Evolutionary conservation across 106 monocot species (phyloP).

Genomic region (Gastrodia elata): DNA sequence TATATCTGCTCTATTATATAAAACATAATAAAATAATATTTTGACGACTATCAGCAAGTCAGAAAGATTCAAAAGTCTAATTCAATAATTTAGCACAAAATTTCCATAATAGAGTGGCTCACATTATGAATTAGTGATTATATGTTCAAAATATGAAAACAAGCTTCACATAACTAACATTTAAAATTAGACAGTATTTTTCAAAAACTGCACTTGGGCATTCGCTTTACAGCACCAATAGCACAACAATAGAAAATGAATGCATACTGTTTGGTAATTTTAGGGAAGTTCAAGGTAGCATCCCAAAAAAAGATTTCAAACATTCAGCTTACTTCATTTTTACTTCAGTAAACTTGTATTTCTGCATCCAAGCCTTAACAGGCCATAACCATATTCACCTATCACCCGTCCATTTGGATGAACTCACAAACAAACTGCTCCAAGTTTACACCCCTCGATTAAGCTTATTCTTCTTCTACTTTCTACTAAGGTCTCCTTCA

Average conservation of each 20-base stretch:
- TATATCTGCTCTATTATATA: background rate
- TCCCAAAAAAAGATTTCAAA: background rate
- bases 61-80: background rate
- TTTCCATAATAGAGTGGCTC: background rate
- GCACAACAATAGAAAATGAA: no score
- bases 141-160: background rate
- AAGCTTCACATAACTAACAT: no score
- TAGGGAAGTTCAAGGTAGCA: background rate
- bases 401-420: background rate
- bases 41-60: background rate
- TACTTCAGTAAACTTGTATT: background rate
- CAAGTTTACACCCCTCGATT: background rate
- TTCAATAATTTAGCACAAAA: background rate
- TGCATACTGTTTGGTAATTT: no score
- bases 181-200: background rate
- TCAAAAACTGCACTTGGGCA: background rate
- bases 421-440: background rate
- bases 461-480: background rate
- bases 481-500: no score
- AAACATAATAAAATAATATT: background rate
- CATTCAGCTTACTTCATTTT: background rate
- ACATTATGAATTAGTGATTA: constrained; percentile 4
- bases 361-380: background rate
- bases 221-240: no score
- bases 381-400: background rate